A percentile compares a stretch with the other conserved stretches of the same genome.
These are phyloP conservation scores for Cetradonia linearis DNA, from an alignment of 495 filamentous ascomycete genomes.

Conservation along the genomic window DNA sequence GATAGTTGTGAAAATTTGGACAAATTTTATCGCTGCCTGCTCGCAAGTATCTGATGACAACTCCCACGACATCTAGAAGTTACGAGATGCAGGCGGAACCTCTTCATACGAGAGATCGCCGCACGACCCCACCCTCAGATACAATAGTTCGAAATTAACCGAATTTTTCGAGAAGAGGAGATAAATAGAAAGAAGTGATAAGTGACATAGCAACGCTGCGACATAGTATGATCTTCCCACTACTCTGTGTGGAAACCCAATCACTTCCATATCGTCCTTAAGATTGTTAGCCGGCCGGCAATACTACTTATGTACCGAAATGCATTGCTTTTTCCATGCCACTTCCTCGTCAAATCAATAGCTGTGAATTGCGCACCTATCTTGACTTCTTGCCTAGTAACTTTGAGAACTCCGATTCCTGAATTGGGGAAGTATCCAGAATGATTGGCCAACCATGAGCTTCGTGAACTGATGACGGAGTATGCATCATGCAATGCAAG, in stretches of 20 bases:
- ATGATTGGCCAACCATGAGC: background rate
- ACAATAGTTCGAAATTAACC: background rate
- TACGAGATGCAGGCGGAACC: background rate
- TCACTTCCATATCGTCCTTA: background rate
- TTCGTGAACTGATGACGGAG: background rate
- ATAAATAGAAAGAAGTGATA: no score
- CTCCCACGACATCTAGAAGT: no score
- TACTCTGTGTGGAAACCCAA: background rate
- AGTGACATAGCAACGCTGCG: background rate
- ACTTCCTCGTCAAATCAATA: background rate
- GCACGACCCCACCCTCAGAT: background rate
- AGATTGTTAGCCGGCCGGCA: background rate
- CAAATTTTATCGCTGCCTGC: background rate
- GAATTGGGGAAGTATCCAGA: background rate
- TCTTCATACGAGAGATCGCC: background rate
- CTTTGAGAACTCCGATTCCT: background rate
- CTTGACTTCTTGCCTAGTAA: background rate
- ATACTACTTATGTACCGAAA: background rate
- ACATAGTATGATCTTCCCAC: background rate
- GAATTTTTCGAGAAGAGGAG: background rate
- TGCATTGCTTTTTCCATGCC: background rate
- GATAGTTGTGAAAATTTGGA: background rate
- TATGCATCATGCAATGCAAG: background rate
- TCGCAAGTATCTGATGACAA: background rate
- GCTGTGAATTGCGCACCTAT: background rate